phyloP scores from a whole-genome alignment of 2,329 filamentous ascomycete species.

The Penicillium psychrosexuale region DNA sequence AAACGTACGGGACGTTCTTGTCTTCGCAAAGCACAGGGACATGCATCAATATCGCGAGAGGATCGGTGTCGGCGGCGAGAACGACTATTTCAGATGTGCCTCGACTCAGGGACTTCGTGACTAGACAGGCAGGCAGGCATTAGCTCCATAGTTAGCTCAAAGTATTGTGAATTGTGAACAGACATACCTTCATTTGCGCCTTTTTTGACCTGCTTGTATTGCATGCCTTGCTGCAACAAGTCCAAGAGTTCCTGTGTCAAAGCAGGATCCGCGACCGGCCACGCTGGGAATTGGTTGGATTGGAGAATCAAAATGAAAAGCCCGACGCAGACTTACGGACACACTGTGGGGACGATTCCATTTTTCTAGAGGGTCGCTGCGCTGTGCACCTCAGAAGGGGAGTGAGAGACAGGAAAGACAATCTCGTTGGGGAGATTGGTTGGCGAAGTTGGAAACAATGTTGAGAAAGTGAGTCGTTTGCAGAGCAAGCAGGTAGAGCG shows the following conservation, averaged over 20 bases:
- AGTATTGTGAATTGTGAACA: background rate
- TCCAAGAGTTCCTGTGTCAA: background rate
- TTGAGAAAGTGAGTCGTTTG: background rate
- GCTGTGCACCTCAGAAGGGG: background rate
- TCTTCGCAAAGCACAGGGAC: background rate
- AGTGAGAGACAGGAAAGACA: background rate
- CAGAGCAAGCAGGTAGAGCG: background rate
- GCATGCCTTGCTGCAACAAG: background rate
- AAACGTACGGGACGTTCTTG: background rate
- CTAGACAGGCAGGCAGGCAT: background rate
- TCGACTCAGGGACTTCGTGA: background rate
- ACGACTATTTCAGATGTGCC: background rate
- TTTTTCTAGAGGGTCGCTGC: background rate
- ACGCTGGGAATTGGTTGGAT: background rate
- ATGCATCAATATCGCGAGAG: background rate
- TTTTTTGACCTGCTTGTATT: background rate
- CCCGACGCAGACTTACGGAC: background rate
- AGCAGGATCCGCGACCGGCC: background rate
- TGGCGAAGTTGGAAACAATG: background rate
- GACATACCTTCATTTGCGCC: background rate
- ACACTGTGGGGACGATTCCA: background rate
- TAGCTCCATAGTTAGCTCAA: background rate
- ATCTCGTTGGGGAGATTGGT: background rate
- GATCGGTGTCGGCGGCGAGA: background rate
- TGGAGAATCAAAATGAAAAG: background rate